Percentiles rank a stretch among this genome's conserved stretches.
Evolutionary conservation across 108 stramenopile genomes (phyloP).

Genomic region (Phaeodactylum tricornutum): DNA sequence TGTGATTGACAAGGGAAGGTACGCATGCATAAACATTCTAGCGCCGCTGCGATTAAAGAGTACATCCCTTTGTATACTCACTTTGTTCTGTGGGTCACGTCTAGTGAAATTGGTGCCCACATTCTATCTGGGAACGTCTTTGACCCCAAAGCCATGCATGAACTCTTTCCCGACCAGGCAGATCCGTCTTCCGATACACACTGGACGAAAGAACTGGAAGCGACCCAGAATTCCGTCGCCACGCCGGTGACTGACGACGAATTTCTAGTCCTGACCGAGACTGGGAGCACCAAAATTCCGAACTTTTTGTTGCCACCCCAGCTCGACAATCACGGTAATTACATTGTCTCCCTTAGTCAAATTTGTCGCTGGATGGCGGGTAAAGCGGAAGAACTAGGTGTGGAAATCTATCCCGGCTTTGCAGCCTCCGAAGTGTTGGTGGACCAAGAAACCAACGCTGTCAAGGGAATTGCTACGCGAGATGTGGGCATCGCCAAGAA

Average conservation of each 20-base stretch:
- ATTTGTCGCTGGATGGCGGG: slow-evolving; percentile 88
- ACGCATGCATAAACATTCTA: too few species aligned
- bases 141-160: slow-evolving; percentile 93
- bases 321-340: slow-evolving; percentile 97
- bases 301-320: slow-evolving; percentile 71
- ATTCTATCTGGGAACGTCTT: slow-evolving; percentile 98
- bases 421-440: slow-evolving; percentile 92
- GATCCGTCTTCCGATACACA: slow-evolving; percentile 71
- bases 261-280: slow-evolving; percentile 76
- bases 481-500: slow-evolving; percentile 96
- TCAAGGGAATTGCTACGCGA: slow-evolving; percentile 90
- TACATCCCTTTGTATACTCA: too few species aligned
- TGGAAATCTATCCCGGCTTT: slow-evolving; percentile 98
- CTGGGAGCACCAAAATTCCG: slow-evolving; percentile 50
- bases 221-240: slow-evolving; percentile 49
- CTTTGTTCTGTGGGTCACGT: too few species aligned
- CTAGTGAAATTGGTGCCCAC: slow-evolving; percentile 94
- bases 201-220: slow-evolving; percentile 54
- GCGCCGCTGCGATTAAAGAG: too few species aligned
- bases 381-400: slow-evolving; percentile 94
- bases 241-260: slow-evolving; percentile 85
- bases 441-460: slow-evolving; percentile 33
- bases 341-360: slow-evolving; percentile 86
- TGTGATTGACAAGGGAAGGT: slow-evolving; percentile 92
- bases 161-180: too few species aligned